Evolutionary conservation across 257 asterid genomes (phyloP), one percentile per base, ranked within the genome.

Genomic region (Nicotiana sylvestris): DNA sequence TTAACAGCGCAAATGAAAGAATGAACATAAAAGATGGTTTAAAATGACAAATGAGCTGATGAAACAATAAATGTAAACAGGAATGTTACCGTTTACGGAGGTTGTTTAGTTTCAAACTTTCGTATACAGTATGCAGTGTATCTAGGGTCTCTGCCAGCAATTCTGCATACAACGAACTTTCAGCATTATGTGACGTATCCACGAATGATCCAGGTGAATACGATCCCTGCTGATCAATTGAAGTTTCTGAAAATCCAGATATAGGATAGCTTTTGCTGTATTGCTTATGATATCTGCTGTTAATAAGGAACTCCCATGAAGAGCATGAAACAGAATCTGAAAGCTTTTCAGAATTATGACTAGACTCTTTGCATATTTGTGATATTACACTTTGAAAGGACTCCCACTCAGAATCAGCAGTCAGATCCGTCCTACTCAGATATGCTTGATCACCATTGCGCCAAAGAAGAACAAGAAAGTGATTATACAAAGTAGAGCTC

Each of bases 261-360:
- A 92, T 62, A 66, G 68, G 85, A 83, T 87, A 90, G 83, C 76
- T 86, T 66, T 86, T 87, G 56, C 81, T 61, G 83, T 96, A 96
- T 56, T 88, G 90, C 66, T 86, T 89, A 87, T 90, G 89, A 87
- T 92, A 96, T 87, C 85, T 89, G 90, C 98, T 96, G 88, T 84
- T 87, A 69, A 89, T 82, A 72, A 96, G 96, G 89, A 91, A 96
- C 83, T 94, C 96, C 99, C 99, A 96, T 51, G 99, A 89, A n/a
- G 98, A 87, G 83, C 84, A 76, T 81, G 90, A 81, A 87, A 68
- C 90, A 61, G 89, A 84, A 85, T 85, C 89, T 66, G 93, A 53
- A 81, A 77, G 78, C 67, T 66, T 58, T 60, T 82, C 85, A 81
- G 91, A 85, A 80, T 86, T 37, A 69, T 33, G 77, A 68, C 49